Evolutionary conservation across 2,329 filamentous ascomycete genomes (phyloP), one percentile per base, ranked within the genome.

Genomic region (Beauveria varroae): DNA sequence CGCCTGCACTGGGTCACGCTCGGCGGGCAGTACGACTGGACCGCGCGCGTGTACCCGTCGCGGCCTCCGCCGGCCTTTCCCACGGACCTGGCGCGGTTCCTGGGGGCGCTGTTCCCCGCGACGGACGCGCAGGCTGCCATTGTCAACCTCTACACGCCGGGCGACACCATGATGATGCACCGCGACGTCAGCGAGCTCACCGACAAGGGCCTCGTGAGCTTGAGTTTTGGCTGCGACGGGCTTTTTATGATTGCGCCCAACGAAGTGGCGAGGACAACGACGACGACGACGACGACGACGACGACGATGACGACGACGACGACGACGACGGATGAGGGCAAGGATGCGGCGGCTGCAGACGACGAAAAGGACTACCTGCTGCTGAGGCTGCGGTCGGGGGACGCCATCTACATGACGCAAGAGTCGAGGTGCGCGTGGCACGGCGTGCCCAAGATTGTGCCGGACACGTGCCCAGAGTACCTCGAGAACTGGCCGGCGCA

Each of bases 21-120:
- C 3, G 95, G 95, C 55, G 93, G 92, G 0, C 95, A 98, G 73
- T 98, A 98, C 73, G 90, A 98, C 76, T 98, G 93, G 95, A 96
- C 92, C 0, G 84, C 85, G 61, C 93, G 96, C 66, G 77, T 84
- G 14, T 98, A 98, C 70, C 92, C 93, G 0, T 40, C 24, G 51
- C 79, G 81, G n/a, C 63, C 72, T 3, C 87, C 89, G 1, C 91
- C 91, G 0, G 68, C 76, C 0, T 97, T 97, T 67, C 93, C 93
- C 0, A 46, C 72, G 1, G 91, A 96, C 69, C 81, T 96, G 54
- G 85, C 85, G 4, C 72, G 70, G 1, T 82, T 96, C 8, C 76
- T 97, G 1, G 79, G 85, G 60, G 75, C 75, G 0, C 73, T 95
- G 0, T 98, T 96, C 66, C 89, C 91, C 0, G 80, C 85, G 12